Evolutionary conservation across 306 rosid species (phyloP).

Genomic region (Prunus fruticosa): DNA sequence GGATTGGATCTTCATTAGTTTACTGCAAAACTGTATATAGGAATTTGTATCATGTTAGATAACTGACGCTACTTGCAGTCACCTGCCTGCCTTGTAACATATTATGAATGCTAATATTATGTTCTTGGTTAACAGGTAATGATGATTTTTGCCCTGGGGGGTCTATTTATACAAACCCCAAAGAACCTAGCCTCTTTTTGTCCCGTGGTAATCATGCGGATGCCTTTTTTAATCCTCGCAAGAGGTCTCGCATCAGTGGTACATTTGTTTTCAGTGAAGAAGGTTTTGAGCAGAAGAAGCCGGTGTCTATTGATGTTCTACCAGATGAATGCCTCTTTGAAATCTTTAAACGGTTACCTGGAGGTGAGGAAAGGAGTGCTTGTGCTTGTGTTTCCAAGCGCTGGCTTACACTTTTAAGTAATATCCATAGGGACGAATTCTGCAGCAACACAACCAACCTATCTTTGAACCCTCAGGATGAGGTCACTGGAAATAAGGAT

Average conservation of each 20-base stretch:
- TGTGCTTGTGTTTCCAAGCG: slow-evolving; percentile 82
- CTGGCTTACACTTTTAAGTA: slow-evolving; percentile 89
- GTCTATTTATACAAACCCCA: slow-evolving; percentile 71
- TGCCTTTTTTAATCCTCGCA: slow-evolving; percentile 56
- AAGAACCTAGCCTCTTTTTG: slow-evolving; percentile 68
- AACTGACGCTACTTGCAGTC: background rate
- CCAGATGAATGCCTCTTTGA: slow-evolving; percentile 96
- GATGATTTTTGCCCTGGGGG: slow-evolving; percentile 79
- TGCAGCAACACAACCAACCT: slow-evolving; percentile 22
- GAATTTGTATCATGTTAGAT: background rate
- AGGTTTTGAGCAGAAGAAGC: slow-evolving; percentile 50
- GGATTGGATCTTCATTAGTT: background rate
- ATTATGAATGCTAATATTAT: slow-evolving; percentile 1
- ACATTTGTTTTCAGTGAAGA: slow-evolving; percentile 55
- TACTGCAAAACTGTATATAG: background rate
- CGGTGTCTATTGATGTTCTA: slow-evolving; percentile 63
- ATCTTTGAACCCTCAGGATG: slow-evolving; percentile 21
- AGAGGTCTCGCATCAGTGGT: slow-evolving; percentile 65
- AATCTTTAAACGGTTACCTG: slow-evolving; percentile 84
- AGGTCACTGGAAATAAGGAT: slow-evolving; percentile 31
- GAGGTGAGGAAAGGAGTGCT: slow-evolving; percentile 66
- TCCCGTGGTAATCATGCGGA: slow-evolving; percentile 69
- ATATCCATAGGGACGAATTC: slow-evolving; percentile 52
- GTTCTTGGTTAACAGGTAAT: slow-evolving; percentile 49
- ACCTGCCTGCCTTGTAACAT: background rate